phyloP scores from a whole-genome alignment of 2,329 filamentous ascomycete genomes.

The Sclerotinia spermophila region DNA sequence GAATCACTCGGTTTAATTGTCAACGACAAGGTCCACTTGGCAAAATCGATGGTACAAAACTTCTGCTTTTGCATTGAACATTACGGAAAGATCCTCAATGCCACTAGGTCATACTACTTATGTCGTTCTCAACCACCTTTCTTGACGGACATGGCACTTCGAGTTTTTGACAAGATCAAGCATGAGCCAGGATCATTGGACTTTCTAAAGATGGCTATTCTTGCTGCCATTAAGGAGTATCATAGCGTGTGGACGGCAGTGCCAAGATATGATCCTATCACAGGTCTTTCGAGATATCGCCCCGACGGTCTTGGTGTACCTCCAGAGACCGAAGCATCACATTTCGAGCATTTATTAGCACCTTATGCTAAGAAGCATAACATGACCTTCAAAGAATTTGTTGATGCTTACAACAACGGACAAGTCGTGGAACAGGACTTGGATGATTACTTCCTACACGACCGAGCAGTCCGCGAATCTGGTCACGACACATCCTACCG shows the following conservation, averaged over 20 bases:
- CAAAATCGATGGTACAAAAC: constrained; percentile 92
- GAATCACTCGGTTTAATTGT: constrained; percentile 84
- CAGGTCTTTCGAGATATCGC: constrained; percentile 50
- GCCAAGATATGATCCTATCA: constrained; percentile 47
- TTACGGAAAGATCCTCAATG: constrained; percentile 97
- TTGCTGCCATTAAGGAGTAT: constrained; percentile 85
- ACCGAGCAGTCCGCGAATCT: constrained; percentile 91
- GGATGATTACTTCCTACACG: constrained; percentile 93
- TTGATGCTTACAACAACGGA: constrained; percentile 79
- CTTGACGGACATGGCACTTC: constrained; percentile 92
- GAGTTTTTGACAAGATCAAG: constrained; percentile 91
- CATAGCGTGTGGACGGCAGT: constrained; percentile 36
- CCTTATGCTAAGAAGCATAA: constrained; percentile 54
- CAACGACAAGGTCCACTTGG: constrained; percentile 79
- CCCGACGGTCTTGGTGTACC: constrained; percentile 52
- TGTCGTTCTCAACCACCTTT: constrained; percentile 93
- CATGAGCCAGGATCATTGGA: constrained; percentile 63
- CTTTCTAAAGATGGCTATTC: constrained; percentile 73
- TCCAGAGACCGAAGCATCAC: constrained; percentile 53
- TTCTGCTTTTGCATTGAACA: constrained; percentile 98
- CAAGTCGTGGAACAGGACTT: constrained; percentile 78
- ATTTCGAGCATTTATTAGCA: constrained; percentile 46
- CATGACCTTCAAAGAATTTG: constrained; percentile 80
- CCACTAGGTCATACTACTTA: constrained; percentile 93
- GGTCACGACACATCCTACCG: constrained; percentile 96